Evolutionary conservation across 169 alveolate genomes (phyloP).

Genomic region (Cryptosporidium viatorum): DNA sequence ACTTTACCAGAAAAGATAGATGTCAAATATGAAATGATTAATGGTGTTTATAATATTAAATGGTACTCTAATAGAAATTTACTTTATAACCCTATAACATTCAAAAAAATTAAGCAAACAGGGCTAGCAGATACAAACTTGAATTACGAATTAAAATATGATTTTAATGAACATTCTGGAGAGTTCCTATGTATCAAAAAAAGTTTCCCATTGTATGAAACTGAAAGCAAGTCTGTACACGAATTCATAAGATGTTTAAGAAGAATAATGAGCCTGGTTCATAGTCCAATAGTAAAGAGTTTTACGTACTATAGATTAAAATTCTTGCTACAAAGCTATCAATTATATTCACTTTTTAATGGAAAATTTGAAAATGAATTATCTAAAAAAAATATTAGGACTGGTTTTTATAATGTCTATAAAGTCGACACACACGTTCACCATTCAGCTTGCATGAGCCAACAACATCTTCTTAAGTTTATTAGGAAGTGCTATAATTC

Average conservation of each 20-base stretch:
- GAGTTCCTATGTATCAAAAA: background rate
- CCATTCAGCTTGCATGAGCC: conserved; percentile 92
- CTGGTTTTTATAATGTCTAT: conserved; percentile 91
- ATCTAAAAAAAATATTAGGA: conserved; percentile 79
- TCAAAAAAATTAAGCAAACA: conserved; percentile 29
- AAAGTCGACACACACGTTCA: conserved; percentile 95
- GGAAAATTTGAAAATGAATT: conserved; percentile 82
- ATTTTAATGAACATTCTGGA: background rate
- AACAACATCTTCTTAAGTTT: conserved; percentile 88
- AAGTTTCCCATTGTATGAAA: conserved; percentile 43
- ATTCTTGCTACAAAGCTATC: conserved; percentile 80
- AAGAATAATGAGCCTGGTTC: conserved; percentile 58
- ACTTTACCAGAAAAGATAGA: conserved; percentile 40
- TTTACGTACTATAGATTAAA: conserved; percentile 81
- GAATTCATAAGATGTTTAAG: conserved; percentile 54
- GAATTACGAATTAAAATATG: background rate
- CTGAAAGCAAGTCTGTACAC: conserved; percentile 42
- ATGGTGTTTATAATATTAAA: conserved; percentile 45
- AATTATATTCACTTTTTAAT: conserved; percentile 80
- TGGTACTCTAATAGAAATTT: conserved; percentile 53
- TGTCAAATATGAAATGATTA: conserved; percentile 62
- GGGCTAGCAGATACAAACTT: background rate
- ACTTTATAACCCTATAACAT: conserved; percentile 45
- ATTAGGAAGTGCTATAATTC: conserved; percentile 78
- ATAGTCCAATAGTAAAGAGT: conserved; percentile 81